A percentile compares a stretch with the other conserved stretches of the same genome.
phyloP scores from a whole-genome alignment of 108 stramenopile species.

The Conticribra guillardii region DNA sequence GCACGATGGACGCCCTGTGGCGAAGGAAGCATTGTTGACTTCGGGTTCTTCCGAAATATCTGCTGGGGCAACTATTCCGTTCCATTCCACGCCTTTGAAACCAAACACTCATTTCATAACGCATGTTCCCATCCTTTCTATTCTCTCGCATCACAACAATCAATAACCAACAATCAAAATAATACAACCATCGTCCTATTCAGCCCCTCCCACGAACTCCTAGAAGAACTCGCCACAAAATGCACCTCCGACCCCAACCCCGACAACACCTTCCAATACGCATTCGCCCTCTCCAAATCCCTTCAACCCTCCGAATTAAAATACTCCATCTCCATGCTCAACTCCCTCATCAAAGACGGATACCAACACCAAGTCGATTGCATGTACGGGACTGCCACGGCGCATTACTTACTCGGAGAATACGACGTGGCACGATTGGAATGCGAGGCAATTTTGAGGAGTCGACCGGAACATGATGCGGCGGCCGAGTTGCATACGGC shows the following conservation, averaged over 20 bases:
- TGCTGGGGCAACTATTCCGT: too few relatives aligned
- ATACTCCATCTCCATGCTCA: conserved; percentile 76
- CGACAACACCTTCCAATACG: conserved; percentile 86
- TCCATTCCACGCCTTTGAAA: too few relatives aligned
- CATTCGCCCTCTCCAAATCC: conserved; percentile 81
- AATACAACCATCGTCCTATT: conserved; percentile 29
- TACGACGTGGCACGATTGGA: conserved; percentile 64
- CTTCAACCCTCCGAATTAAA: conserved; percentile 55
- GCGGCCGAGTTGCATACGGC: conserved; percentile 84
- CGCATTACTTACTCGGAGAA: conserved; percentile 77
- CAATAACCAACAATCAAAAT: background rate
- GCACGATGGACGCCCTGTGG: too few relatives aligned
- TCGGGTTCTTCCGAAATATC: too few relatives aligned
- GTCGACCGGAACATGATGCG: conserved; percentile 64
- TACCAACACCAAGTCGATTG: conserved; percentile 86
- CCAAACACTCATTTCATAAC: too few relatives aligned
- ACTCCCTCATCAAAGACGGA: conserved; percentile 78
- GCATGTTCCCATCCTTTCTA: too few relatives aligned
- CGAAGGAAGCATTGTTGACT: too few relatives aligned
- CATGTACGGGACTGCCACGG: conserved; percentile 82
- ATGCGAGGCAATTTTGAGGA: conserved; percentile 80
- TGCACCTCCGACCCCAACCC: conserved; percentile 68
- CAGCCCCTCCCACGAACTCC: conserved; percentile 61
- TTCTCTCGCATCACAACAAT: too few relatives aligned
- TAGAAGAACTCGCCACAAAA: conserved; percentile 78